phyloP scores from a whole-genome alignment of 306 rosid genomes.

The Dalbergia cultrata region DNA sequence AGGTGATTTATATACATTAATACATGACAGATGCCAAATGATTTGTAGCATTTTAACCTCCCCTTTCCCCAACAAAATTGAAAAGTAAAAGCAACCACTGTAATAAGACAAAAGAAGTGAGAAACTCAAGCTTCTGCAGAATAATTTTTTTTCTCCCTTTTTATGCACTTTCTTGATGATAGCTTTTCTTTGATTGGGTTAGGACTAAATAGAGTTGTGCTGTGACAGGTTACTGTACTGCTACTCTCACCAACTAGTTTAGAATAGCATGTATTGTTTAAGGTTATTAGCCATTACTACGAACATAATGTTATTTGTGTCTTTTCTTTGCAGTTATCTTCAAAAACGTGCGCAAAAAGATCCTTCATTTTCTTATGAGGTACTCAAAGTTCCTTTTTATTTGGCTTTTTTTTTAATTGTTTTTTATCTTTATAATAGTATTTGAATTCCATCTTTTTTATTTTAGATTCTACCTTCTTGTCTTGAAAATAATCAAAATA shows the following conservation, averaged over 20 bases:
- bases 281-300: constrained; percentile 28
- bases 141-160: background rate
- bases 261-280: constrained; percentile 36
- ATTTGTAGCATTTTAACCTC: constrained; percentile 36
- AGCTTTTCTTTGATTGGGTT: constrained; percentile 12
- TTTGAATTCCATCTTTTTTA: constrained; percentile 18
- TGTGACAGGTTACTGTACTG: background rate
- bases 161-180: background rate
- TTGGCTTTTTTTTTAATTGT: background rate
- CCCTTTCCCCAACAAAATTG: background rate
- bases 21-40: background rate
- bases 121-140: background rate
- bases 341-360: constrained; percentile 80
- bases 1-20: background rate
- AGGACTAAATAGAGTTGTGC: constrained; percentile 20
- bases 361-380: constrained; percentile 91
- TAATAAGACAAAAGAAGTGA: background rate
- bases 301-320: constrained; percentile 35
- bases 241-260: constrained; percentile 4
- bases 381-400: constrained; percentile 50
- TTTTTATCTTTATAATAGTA: background rate
- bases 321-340: constrained; percentile 78
- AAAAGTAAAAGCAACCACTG: background rate
- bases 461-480: constrained; percentile 40
- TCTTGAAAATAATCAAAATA: background rate